Conservation (phyloP, 169 alveolate genomes). For the Fabrea salina region DNA sequence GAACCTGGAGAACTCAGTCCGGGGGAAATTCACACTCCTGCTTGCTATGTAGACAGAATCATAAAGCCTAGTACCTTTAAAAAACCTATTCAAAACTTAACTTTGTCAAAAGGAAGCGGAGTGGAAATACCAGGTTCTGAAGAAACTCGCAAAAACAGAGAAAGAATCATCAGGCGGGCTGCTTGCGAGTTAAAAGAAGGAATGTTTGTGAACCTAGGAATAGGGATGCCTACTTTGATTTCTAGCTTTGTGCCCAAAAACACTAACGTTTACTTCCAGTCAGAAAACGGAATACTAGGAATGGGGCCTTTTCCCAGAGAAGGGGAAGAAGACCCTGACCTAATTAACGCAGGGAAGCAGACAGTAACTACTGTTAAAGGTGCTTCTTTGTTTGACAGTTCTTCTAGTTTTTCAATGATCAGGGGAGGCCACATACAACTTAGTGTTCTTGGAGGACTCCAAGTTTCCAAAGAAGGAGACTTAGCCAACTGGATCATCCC, state of each 20-base stretch:
- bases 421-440: conserved; percentile 60
- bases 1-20: conserved; percentile 55
- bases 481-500: conserved; percentile 62
- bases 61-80: conserved; percentile 30
- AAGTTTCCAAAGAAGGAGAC: conserved; percentile 44
- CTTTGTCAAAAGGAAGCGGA: conserved; percentile 3
- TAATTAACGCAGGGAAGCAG: conserved; percentile 54
- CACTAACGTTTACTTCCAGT: conserved; percentile 36
- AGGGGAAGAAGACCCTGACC: conserved; percentile 50
- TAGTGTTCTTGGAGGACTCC: conserved; percentile 48
- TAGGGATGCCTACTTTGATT: conserved; percentile 55
- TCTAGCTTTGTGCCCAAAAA: conserved; percentile 30
- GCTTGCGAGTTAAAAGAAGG: conserved; percentile 40
- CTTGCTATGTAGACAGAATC: conserved; percentile 42
- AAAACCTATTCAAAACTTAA: conserved; percentile 41
- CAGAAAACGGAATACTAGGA: conserved; percentile 57
- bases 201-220: conserved; percentile 50
- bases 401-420: conserved; percentile 45
- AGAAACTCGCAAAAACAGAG: conserved; percentile 32
- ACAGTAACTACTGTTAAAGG: conserved; percentile 44
- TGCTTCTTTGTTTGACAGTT: conserved; percentile 19
- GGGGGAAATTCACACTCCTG: conserved; percentile 45
- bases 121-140: conserved; percentile 25
- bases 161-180: conserved; percentile 45
- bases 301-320: conserved; percentile 45